phyloP scores from a whole-genome alignment of 257 asterid species.

The Primulina huaijiensis region DNA sequence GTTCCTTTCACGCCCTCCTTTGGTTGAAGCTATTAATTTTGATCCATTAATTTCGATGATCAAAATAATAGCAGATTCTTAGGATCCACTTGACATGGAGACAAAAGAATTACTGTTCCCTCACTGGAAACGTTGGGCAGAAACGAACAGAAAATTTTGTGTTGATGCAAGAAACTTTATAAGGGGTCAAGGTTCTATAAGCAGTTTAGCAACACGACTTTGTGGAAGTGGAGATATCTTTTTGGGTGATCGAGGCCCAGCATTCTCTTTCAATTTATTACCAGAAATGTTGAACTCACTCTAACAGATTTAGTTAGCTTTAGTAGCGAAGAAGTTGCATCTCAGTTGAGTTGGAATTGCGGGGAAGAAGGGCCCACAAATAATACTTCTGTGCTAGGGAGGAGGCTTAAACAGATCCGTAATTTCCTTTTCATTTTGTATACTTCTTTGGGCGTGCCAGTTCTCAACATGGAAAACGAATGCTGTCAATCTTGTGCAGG shows the following conservation, averaged over 20 bases:
- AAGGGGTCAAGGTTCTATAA: slow-evolving; percentile 67
- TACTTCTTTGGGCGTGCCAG: slow-evolving; percentile 79
- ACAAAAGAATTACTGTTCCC: slow-evolving; percentile 54
- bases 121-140: slow-evolving; percentile 99
- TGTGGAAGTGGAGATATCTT: slow-evolving; percentile 94
- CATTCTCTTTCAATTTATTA: slow-evolving; percentile 70
- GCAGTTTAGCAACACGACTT: slow-evolving; percentile 75
- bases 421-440: slow-evolving; percentile 70
- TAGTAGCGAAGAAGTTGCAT: slow-evolving; percentile 41
- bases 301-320: slow-evolving; percentile 92
- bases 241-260: slow-evolving; percentile 75
- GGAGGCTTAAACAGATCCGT: slow-evolving; percentile 75
- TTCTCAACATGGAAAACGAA: slow-evolving; percentile 97
- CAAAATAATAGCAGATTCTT: slow-evolving; percentile 74
- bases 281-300: slow-evolving; percentile 69
- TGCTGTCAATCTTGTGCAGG: slow-evolving; percentile 81
- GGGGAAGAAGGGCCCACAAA: slow-evolving; percentile 87
- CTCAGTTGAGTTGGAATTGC: slow-evolving; percentile 84
- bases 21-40: slow-evolving; percentile 81
- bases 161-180: slow-evolving; percentile 68
- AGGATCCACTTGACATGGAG: slow-evolving; percentile 53
- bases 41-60: slow-evolving; percentile 81
- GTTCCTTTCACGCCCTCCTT: slow-evolving; percentile 75
- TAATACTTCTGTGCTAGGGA: slow-evolving; percentile 54
- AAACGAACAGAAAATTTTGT: slow-evolving; percentile 60